Conservation (phyloP, 2,329 filamentous ascomycete genomes). For the Pestalotiopsis sp. region DNA sequence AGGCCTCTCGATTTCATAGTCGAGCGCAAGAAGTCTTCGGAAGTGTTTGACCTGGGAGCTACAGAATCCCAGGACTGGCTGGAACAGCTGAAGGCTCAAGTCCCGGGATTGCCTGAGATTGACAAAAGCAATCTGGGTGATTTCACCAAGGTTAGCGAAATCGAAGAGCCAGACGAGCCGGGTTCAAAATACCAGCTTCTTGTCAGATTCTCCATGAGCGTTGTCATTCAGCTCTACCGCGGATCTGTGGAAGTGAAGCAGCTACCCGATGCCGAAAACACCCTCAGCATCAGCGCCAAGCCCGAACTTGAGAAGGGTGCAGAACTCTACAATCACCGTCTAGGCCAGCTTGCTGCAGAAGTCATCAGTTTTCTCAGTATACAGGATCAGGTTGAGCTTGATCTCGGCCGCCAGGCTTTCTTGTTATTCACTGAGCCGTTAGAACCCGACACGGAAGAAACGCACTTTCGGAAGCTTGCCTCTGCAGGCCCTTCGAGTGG, state of each 20-base stretch:
- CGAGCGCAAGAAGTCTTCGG: background rate
- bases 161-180: constrained; percentile 11
- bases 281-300: constrained; percentile 22
- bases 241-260: constrained; percentile 21
- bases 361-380: constrained; percentile 27
- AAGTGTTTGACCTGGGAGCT: background rate
- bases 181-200: constrained; percentile 18
- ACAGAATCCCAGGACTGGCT: constrained; percentile 18
- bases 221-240: constrained; percentile 31
- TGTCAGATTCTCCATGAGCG: constrained; percentile 27
- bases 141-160: constrained; percentile 7
- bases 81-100: background rate
- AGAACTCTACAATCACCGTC: constrained; percentile 29
- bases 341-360: constrained; percentile 29
- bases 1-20: background rate
- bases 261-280: constrained; percentile 8
- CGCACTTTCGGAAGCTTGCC: background rate
- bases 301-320: constrained; percentile 18
- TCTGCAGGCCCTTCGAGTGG: background rate
- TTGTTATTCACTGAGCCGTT: constrained; percentile 22
- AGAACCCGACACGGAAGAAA: constrained; percentile 3
- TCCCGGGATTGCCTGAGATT: constrained; percentile 14
- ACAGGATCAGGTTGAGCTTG: constrained; percentile 28
- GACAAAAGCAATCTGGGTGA: constrained; percentile 17
- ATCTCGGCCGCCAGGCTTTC: constrained; percentile 25